These are phyloP conservation scores for Yamadazyma sp. DNA, from an alignment of 805 yeast genomes.

Conservation along the genomic window DNA sequence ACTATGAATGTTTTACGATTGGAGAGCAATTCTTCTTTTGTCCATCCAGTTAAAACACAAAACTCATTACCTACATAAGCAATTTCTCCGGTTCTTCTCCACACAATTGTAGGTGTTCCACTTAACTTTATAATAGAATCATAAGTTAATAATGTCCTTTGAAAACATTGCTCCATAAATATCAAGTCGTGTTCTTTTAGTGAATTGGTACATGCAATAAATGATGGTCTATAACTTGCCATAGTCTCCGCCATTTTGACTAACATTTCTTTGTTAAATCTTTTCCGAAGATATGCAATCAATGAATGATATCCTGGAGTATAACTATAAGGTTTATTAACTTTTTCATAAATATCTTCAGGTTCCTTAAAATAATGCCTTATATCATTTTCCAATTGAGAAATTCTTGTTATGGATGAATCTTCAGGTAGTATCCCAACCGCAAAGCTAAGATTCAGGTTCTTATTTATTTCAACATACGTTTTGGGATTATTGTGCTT, in stretches of 20 bases:
- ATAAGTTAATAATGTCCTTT: slow-evolving; percentile 84
- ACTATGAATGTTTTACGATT: slow-evolving; percentile 68
- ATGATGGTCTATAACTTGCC: slow-evolving; percentile 89
- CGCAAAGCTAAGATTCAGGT: slow-evolving; percentile 45
- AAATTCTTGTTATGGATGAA: slow-evolving; percentile 19
- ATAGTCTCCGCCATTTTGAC: slow-evolving; percentile 82
- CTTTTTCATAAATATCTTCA: slow-evolving; percentile 74
- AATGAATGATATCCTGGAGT: slow-evolving; percentile 88
- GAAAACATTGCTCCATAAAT: slow-evolving; percentile 95
- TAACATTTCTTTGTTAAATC: slow-evolving; percentile 69
- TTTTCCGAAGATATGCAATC: slow-evolving; percentile 63
- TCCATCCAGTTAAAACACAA: slow-evolving; percentile 89
- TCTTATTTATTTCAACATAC: slow-evolving; percentile 35
- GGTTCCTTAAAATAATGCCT: slow-evolving; percentile 50
- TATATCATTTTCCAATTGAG: slow-evolving; percentile 14
- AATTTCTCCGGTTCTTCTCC: slow-evolving; percentile 95
- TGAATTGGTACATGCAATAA: slow-evolving; percentile 87
- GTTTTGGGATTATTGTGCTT: slow-evolving; percentile 39
- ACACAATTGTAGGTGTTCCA: slow-evolving; percentile 92
- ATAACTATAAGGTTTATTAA: slow-evolving; percentile 76
- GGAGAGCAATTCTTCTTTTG: slow-evolving; percentile 58
- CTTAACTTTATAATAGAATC: slow-evolving; percentile 78
- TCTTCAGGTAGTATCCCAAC: slow-evolving; percentile 43
- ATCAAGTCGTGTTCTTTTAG: slow-evolving; percentile 87
- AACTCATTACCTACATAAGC: slow-evolving; percentile 96